Evolutionary conservation across 176 grass and related monocot species (phyloP), one percentile per base, ranked within the genome.

Genomic region (Metroxylon sagu): DNA sequence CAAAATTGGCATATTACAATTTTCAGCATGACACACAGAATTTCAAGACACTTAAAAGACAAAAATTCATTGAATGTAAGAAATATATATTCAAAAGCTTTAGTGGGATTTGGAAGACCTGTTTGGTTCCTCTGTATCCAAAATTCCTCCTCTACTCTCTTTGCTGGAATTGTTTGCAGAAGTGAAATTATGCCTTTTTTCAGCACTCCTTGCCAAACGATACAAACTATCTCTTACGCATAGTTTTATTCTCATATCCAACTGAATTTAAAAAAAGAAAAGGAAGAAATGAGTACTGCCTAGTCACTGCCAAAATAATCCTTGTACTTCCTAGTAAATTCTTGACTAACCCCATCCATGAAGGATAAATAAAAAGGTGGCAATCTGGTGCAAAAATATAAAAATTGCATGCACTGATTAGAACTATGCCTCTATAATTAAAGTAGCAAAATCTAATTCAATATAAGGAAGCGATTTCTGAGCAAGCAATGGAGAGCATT

Each of bases 191-290:
- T 85, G 82, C 53, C 93, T 85, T 52, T 76, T 77, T 66, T 92
- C 83, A 3, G 49, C 93, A 8, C 84, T 89, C 80, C 88, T 85
- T 53, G 94, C 88, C 71, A 98, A 66, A 19, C 94, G 94, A 54
- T 98, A 98, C 63, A 98, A 72, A 75, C 84, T 76, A 82, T 98
- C 94, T 83, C 94, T 85, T 74, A 98, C 83, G 82, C 76, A 92
- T 43, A 83, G 25, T 79, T 92, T 98, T 27, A 78, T 98, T 73
- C 79, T 79, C 8, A 66, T 59, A 73, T 92, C 85, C 88, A 98
- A 70, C 94, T 98, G 93, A 35, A 35, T 35, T 35, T 35, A 35
- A 2, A 35, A 35, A 35, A 7, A 1, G 6, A 35, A 35, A 35
- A 10, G 31, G 2, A 35, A 35, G 8, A 35, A 35, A 7, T 35